Evolutionary conservation across 2,329 filamentous ascomycete genomes (phyloP).

Genomic region (Tolypocladium guangdongense): DNA sequence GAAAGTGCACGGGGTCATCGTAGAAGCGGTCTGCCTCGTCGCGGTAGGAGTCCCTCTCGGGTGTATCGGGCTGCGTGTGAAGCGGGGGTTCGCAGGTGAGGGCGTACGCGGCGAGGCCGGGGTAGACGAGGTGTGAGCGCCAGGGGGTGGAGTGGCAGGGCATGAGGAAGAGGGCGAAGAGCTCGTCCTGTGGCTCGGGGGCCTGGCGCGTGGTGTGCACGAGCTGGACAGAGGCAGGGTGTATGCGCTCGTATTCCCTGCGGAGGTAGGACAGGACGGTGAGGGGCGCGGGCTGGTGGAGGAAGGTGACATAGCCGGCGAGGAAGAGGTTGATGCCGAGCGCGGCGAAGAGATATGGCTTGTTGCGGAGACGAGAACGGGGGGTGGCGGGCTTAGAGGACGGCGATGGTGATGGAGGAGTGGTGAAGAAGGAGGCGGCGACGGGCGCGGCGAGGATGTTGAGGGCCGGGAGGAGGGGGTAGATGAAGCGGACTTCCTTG

Average conservation of each 20-base stretch:
- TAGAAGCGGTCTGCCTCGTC: slow-evolving; percentile 94
- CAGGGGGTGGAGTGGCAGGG: slow-evolving; percentile 95
- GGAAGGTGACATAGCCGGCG: slow-evolving; percentile 59
- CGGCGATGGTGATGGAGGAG: slow-evolving; percentile 14
- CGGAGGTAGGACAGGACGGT: slow-evolving; percentile 67
- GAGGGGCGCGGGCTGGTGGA: slow-evolving; percentile 74
- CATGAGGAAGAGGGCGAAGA: slow-evolving; percentile 74
- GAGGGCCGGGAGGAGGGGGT: slow-evolving; percentile 79
- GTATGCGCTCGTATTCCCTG: slow-evolving; percentile 53
- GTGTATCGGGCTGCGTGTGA: slow-evolving; percentile 44
- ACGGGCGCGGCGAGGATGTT: slow-evolving; percentile 67
- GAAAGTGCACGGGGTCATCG: slow-evolving; percentile 45
- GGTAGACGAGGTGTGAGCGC: slow-evolving; percentile 76
- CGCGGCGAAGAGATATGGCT: slow-evolving; percentile 42
- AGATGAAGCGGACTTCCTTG: slow-evolving; percentile 96
- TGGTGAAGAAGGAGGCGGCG: slow-evolving; percentile 53
- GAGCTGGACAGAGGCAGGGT: slow-evolving; percentile 23
- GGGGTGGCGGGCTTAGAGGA: slow-evolving; percentile 15
- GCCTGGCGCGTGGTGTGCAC: slow-evolving; percentile 9
- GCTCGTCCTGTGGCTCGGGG: slow-evolving; percentile 25
- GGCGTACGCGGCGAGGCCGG: slow-evolving; percentile 67
- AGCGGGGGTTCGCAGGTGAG: slow-evolving; percentile 86
- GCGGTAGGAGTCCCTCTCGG: slow-evolving; percentile 56
- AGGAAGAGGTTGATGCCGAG: slow-evolving; percentile 59
- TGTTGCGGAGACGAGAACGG: slow-evolving; percentile 34